Base-by-base conservation (phyloP, 2,329 filamentous ascomycete species). In the Zymoseptoria ardabiliae region DNA sequence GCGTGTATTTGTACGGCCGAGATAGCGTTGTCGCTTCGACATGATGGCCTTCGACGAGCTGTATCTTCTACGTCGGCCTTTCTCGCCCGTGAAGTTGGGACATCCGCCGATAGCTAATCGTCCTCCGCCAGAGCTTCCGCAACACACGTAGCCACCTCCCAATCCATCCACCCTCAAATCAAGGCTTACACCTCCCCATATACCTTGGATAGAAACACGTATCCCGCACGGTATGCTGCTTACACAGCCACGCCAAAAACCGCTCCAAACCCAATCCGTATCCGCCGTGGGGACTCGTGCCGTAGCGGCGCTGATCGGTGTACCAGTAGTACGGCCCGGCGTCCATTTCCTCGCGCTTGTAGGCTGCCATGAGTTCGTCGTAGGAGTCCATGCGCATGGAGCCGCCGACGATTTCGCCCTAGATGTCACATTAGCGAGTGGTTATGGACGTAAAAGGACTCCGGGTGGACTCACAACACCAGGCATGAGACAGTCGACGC, bases 241-340 rank as follows among this genome's bases (percentile, higher is more conserved):
- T 84, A 73, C 84, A 87, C 72, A 87, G 73, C 85, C 85, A 87
- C 53, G 85, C 85, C 54, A 87, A 75, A 77, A 87, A 87, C 53
- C 93, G 85, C 81, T 97, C 93, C 55, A 96, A 82, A 67, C 94
- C 94, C 54, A 99, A 82, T 56, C 93, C 93, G 74, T 96, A 97
- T 58, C 93, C 92, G 64, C 91, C 91, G 76, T 97, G 93, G 25
- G 91, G 91, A 51, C 89, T 91, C 57, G 89, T 91, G 58, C 94
- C 94, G 72, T 97, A 96, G 76, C 88, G 91, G 30, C 67, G 57
- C 55, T 63, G 61, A 53, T 97, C 94, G 30, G 91, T 95, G 79
- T 97, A 99, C 94, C 94, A 99, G 82, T 95, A 97, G 79, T 97
- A 97, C 52, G 88, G 86, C 68, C 83, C 84, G 20, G 91, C 85